phyloP scores from a whole-genome alignment of 768 basidiomycete species.

The Boletus reticulatus region DNA sequence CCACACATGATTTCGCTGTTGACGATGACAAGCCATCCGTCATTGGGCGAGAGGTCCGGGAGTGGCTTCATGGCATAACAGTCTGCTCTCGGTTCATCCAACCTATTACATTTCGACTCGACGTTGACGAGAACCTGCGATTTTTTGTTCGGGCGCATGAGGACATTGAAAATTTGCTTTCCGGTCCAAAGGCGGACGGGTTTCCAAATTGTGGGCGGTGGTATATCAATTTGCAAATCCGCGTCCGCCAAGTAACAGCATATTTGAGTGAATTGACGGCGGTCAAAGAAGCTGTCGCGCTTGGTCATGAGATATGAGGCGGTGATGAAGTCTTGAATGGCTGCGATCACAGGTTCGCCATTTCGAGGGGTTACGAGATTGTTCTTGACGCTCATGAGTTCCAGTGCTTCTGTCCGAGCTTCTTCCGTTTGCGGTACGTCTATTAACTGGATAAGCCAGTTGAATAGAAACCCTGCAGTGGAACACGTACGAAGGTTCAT shows the following conservation, averaged over 20 bases:
- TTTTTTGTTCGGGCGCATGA: conserved; percentile 90
- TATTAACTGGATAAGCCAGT: conserved; percentile 29
- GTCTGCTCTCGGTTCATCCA: conserved; percentile 66
- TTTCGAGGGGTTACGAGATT: conserved; percentile 98
- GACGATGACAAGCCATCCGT: conserved; percentile 95
- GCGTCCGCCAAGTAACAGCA: conserved; percentile 94
- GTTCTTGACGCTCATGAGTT: conserved; percentile 95
- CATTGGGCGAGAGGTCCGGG: conserved; percentile 91
- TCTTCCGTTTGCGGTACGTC: conserved; percentile 99
- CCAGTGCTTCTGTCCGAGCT: conserved; percentile 92
- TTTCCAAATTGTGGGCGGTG: conserved; percentile 92
- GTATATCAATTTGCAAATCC: conserved; percentile 89
- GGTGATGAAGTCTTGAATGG: conserved; percentile 99
- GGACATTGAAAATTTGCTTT: conserved; percentile 96
- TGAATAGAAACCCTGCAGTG: background rate
- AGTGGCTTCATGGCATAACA: conserved; percentile 67
- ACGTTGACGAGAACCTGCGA: conserved; percentile 89
- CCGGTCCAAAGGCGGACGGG: conserved; percentile 95
- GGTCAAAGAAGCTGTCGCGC: conserved; percentile 90
- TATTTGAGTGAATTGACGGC: conserved; percentile 94
- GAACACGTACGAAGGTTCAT: conserved; percentile 90
- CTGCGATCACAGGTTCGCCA: conserved; percentile 98
- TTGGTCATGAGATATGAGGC: conserved; percentile 94
- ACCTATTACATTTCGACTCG: conserved; percentile 92
- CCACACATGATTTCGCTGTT: conserved; percentile 99